Base-by-base conservation (phyloP, 1,139 yeast species). In the Kodamaea derodonti region DNA sequence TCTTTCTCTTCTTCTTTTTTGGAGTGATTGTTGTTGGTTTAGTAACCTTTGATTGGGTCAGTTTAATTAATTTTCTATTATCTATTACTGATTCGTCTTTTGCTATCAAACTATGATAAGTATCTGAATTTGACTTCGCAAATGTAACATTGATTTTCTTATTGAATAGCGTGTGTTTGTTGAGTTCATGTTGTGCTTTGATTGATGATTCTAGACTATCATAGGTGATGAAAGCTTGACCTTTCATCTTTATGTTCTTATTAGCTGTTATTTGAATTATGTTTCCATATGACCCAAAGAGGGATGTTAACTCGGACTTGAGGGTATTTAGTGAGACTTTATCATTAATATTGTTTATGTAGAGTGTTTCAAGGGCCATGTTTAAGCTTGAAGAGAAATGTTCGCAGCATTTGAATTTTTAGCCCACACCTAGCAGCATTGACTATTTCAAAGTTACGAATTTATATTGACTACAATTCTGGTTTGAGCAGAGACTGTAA, bases 141-240 rank as follows among this genome's bases (percentile, higher is more conserved):
- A 57, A 53, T 2, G 58, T 45, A 1, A 72, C 62, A 16, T 63
- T 65, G 41, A 87, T 61, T 3, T 73, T 74, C 44, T 77, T 78
- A 13, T 77, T 80, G 47, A 74, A 77, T 10, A 87, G 45, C 20
- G 54, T 55, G 13, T 57, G 49, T 2, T 75, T 70, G 34, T 76
- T 59, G 29, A 75, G 52, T 5, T 51, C 61, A 5, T 60, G 54
- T 14, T 74, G 49, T 0, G 94, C 94, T 20, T 51, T 48, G 3
- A 49, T 41, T 1, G 94, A 84, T 6, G 63, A 54, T 3, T 62
- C 60, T 1, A 52, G 48, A 14, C 58, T 52, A 3, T 61, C 67
- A 43, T 79, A 80, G 0, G 90, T 81, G 5, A 92, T 69, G 56
- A 88, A 92, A 2, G 96, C 96, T 56, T 88, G 97, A 2, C 96